Evolutionary conservation across 306 rosid species (phyloP), one percentile per base, ranked within the genome.

Genomic region (Pachyrhizus erosus): DNA sequence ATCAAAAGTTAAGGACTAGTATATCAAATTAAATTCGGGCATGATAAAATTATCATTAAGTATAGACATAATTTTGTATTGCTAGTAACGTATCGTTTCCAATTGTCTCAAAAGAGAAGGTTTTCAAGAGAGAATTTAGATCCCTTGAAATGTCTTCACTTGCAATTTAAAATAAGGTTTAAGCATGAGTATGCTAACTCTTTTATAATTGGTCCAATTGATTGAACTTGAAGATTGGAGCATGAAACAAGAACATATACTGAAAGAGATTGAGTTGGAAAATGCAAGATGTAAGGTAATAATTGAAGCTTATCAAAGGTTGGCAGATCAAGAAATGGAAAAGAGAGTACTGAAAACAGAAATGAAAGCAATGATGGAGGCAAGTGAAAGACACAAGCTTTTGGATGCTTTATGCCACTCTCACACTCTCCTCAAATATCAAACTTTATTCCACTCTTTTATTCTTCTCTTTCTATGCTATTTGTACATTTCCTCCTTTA

Each of bases 371-470:
- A 27, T 57, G 15, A 71, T 34, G 4, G 23, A 71, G 75, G 79
- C 33, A 17, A 51, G 60, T 70, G 67, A 80, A 24, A 71, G 61
- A 37, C 39, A 20, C 2, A 43, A 46, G 67, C 26, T 76, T 31
- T 21, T 66, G 33, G 79, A 75, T 61, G 82, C 81, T 62, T 64
- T 84, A 20, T 31, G 81, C 15, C 82, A 75, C 24, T 81, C 73
- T 64, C 1, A 27, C 80, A 26, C 45, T 20, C 27, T 80, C 58
- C 61, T 79, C 67, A 82, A 82, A 39, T 82, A 46, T 73, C 90
- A 79, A 75, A 75, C 85, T 83, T 75, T 70, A 65, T 73, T 80
- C 73, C 80, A 82, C 27, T 26, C 72, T 11, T 29, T 81, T 1
- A 33, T 55, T 69, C 48, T 79, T 52, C 58, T 82, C 17, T 15